phyloP scores from a whole-genome alignment of 2,329 filamentous ascomycete genomes.

The Triangularia setosa region DNA sequence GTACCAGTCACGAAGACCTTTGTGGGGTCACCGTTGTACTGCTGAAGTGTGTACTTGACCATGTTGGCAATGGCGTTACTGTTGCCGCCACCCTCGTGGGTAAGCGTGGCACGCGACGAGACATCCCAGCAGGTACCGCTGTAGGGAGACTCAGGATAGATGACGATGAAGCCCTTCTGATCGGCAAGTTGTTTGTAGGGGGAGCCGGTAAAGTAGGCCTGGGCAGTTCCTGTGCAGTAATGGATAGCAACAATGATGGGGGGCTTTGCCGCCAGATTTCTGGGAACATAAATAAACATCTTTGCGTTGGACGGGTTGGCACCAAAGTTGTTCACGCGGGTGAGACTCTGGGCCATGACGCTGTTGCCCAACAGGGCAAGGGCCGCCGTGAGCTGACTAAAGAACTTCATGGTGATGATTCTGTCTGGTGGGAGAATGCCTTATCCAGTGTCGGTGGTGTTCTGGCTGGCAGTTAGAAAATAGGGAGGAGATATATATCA shows the following conservation, averaged over 20 bases:
- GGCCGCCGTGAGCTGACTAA: slow-evolving; percentile 14
- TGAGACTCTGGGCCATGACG: slow-evolving; percentile 25
- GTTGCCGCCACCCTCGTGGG: slow-evolving; percentile 55
- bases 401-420: slow-evolving; percentile 20
- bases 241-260: slow-evolving; percentile 50
- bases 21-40: slow-evolving; percentile 48
- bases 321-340: slow-evolving; percentile 40
- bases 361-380: slow-evolving; percentile 18
- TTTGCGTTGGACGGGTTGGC: slow-evolving; percentile 37
- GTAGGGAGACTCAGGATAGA: slow-evolving; percentile 53
- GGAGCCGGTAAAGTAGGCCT: slow-evolving; percentile 44
- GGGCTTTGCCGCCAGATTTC: slow-evolving; percentile 37
- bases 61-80: slow-evolving; percentile 55
- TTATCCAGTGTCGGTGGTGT: neutral
- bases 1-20: slow-evolving; percentile 53
- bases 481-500: neutral
- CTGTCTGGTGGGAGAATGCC: neutral
- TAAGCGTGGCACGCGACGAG: slow-evolving; percentile 45
- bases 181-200: slow-evolving; percentile 45
- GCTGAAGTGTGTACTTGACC: slow-evolving; percentile 51
- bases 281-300: slow-evolving; percentile 44
- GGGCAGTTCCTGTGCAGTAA: slow-evolving; percentile 50
- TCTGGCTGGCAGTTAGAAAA: neutral
- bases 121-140: slow-evolving; percentile 58
- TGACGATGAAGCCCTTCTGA: slow-evolving; percentile 43